These are phyloP conservation scores for Atkinsonella texensis DNA, from an alignment of 2,329 filamentous ascomycete genomes.

Conservation along the genomic window DNA sequence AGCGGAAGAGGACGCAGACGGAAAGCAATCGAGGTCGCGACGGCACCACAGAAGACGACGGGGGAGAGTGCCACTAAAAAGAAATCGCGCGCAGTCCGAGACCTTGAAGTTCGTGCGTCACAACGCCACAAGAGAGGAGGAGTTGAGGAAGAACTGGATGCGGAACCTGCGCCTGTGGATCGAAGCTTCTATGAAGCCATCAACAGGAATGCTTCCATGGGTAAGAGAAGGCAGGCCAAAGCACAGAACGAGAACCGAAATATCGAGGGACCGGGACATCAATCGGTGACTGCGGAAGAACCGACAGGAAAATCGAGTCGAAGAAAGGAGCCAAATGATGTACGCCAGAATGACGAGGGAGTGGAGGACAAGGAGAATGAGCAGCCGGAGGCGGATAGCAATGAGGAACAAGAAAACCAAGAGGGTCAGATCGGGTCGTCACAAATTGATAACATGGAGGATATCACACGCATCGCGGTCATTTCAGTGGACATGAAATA, in stretches of 20 bases:
- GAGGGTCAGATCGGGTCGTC: neutral
- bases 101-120: neutral
- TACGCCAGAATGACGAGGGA: neutral
- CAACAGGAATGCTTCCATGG: neutral
- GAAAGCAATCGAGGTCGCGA: neutral
- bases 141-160: neutral
- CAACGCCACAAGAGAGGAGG: neutral
- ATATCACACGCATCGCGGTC: neutral
- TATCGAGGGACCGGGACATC: neutral
- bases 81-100: neutral
- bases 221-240: neutral
- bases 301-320: neutral
- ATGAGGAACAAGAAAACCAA: too few species aligned
- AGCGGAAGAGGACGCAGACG: neutral
- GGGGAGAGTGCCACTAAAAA: neutral
- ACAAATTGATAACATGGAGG: neutral
- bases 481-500: slow-evolving; percentile 2
- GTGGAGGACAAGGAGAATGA: neutral
- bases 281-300: neutral
- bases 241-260: neutral
- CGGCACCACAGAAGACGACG: neutral
- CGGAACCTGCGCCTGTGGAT: neutral
- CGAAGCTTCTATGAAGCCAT: neutral
- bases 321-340: neutral
- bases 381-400: neutral